phyloP scores from a whole-genome alignment of 257 asterid species.

The Penstemon davidsonii region DNA sequence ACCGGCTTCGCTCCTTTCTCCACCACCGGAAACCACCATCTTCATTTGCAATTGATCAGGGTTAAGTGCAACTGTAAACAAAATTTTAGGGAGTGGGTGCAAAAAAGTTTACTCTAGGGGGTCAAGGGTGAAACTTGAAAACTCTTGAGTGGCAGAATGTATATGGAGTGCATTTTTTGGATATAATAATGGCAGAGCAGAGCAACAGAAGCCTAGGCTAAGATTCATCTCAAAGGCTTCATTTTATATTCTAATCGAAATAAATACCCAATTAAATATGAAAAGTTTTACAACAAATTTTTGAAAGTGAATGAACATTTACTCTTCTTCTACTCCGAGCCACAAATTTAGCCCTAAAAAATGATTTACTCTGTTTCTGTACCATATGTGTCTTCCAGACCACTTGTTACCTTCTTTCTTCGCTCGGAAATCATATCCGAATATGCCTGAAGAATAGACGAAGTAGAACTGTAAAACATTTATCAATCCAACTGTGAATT shows the following conservation, averaged over 20 bases:
- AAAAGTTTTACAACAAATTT: neutral
- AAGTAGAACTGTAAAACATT: neutral
- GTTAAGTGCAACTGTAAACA: too few species aligned
- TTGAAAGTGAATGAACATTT: conserved; percentile 7
- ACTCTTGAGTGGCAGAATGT: too few species aligned
- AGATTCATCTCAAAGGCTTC: too few species aligned
- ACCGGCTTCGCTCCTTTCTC: too few species aligned
- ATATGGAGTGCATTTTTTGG: too few species aligned
- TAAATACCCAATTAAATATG: neutral
- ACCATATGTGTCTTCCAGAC: conserved; percentile 79
- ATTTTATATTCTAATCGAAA: neutral
- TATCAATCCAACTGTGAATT: neutral
- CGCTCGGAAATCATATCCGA: conserved; percentile 73
- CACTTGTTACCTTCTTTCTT: conserved; percentile 58
- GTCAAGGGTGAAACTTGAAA: too few species aligned
- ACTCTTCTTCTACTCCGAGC: neutral
- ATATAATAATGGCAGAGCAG: too few species aligned
- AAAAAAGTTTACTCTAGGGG: too few species aligned
- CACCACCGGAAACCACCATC: too few species aligned
- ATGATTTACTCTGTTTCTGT: conserved; percentile 33
- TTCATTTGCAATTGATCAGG: too few species aligned
- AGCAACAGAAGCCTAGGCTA: too few species aligned
- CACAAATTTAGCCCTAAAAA: conserved; percentile 6
- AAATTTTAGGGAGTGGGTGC: too few species aligned
- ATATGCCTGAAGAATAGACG: conserved; percentile 47